Base-by-base conservation (phyloP, 371 early-diverging fungal genomes). In the Catenaria anguillulae region DNA sequence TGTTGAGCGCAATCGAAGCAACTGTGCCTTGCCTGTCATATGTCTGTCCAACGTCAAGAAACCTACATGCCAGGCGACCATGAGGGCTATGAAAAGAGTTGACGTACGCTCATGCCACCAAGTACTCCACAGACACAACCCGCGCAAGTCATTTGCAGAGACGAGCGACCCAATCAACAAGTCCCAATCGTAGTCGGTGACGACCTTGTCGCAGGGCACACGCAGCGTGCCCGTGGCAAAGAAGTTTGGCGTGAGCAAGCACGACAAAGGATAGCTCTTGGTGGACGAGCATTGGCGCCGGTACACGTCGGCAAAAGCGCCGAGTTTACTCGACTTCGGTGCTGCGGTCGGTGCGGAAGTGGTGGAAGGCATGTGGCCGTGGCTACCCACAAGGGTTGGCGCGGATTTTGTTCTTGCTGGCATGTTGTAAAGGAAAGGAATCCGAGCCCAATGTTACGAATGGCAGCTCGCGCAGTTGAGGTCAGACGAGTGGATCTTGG, bases 221-320 rank as follows among this genome's bases (percentile, higher is more conserved):
- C 52, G 52, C 29, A 50, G 15, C 10, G 29, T 29, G 15, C 6
- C 29, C 29, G 26, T 13, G 12, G 8, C 13, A 19, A 29, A 29
- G 29, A 29, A 58, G 45, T 40, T 24, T 21, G 40, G 59, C 40
- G 59, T 58, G 29, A 58, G 43, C n/a, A 58, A n/a, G 8, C 12
- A 40, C 29, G 59, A 58, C 34, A 58, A 29, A n/a, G 59, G 59
- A 26, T 40, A 36, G 29, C 13, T 17, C 43, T 37, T 58, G 24
- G 23, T 15, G 24, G 6, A 37, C 29, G 17, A 15, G 43, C 59
- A 58, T 13, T 8, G 1, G 8, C 15, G n/a, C 29, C 43, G 59
- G 43, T 58, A 58, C 26, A 36, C 26, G 43, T 58, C 59, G 37
- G 37, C 59, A 29, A 58, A 58, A 1, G 37, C 43, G 40, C 59